These are phyloP conservation scores for Neofusicoccum sp. DNA, from an alignment of 2,329 filamentous ascomycete species.

Conservation along the genomic window DNA sequence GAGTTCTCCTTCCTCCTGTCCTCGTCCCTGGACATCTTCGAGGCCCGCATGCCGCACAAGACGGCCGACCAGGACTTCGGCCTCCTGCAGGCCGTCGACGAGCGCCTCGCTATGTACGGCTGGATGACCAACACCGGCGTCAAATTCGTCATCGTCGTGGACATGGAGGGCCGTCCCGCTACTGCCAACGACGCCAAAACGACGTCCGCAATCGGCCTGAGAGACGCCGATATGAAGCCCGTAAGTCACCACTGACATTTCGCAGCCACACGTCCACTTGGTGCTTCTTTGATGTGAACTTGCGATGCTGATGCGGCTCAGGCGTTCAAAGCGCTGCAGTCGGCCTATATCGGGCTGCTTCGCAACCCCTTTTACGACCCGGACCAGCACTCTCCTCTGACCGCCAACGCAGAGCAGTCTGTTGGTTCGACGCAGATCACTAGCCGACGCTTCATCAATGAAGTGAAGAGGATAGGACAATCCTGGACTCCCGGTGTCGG, in stretches of 20 bases:
- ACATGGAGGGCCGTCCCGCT: conserved; percentile 72
- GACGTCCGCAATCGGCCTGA: conserved; percentile 61
- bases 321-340: conserved; percentile 88
- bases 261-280: not conserved
- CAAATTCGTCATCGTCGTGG: conserved; percentile 84
- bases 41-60: conserved; percentile 73
- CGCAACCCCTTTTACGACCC: conserved; percentile 95
- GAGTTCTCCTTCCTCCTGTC: conserved; percentile 92
- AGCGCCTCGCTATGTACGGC: conserved; percentile 88
- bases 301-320: conserved; percentile 28
- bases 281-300: not conserved
- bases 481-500: conserved; percentile 74
- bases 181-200: conserved; percentile 33
- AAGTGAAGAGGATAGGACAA: conserved; percentile 84
- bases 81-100: conserved; percentile 88
- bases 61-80: conserved; percentile 81
- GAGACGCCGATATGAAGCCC: conserved; percentile 83
- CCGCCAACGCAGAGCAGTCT: conserved; percentile 44
- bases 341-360: conserved; percentile 82
- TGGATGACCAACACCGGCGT: conserved; percentile 96
- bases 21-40: conserved; percentile 90
- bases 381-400: conserved; percentile 71
- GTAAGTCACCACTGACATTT: conserved; percentile 46
- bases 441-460: conserved; percentile 74
- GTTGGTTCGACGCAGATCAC: conserved; percentile 65